Evolutionary conservation across 2,329 filamentous ascomycete genomes (phyloP).

Genomic region (Penicillium sp.): DNA sequence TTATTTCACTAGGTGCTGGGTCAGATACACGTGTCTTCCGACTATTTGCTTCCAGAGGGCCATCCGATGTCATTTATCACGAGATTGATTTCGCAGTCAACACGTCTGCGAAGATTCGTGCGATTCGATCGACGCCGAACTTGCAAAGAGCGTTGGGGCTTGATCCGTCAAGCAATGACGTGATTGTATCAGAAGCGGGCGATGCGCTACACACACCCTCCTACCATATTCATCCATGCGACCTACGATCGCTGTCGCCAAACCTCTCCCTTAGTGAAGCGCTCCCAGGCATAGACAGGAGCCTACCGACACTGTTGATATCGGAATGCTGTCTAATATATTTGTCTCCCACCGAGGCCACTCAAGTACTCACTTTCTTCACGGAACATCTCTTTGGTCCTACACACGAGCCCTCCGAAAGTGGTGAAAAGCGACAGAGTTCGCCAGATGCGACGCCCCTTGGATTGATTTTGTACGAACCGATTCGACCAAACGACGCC

Average conservation of each 20-base stretch:
- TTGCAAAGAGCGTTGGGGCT: conserved; percentile 39
- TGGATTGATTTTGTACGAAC: conserved; percentile 81
- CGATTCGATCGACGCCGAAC: conserved; percentile 40
- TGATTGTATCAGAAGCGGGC: conserved; percentile 43
- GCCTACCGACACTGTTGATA: conserved; percentile 77
- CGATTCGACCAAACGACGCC: conserved; percentile 77
- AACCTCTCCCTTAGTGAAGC: conserved; percentile 12
- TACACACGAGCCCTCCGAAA: conserved; percentile 28
- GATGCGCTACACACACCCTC: conserved; percentile 51
- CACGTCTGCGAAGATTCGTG: conserved; percentile 65
- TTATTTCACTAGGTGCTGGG: conserved; percentile 89
- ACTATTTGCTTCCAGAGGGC: conserved; percentile 57
- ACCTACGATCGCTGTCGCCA: conserved; percentile 64
- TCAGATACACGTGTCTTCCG: conserved; percentile 90
- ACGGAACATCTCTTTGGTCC: conserved; percentile 52
- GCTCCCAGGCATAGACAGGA: conserved; percentile 56
- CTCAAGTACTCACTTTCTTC: conserved; percentile 68
- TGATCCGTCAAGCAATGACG: conserved; percentile 33
- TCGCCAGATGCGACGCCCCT: conserved; percentile 50
- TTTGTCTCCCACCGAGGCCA: conserved; percentile 67
- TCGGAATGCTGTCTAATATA: conserved; percentile 98
- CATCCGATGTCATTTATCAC: conserved; percentile 71
- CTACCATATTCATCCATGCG: conserved; percentile 65
- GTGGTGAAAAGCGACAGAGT: conserved; percentile 8
- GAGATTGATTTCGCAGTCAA: conserved; percentile 87